phyloP scores from a whole-genome alignment of 1,284 basidiomycete genomes.

The Austroboletus niveus region DNA sequence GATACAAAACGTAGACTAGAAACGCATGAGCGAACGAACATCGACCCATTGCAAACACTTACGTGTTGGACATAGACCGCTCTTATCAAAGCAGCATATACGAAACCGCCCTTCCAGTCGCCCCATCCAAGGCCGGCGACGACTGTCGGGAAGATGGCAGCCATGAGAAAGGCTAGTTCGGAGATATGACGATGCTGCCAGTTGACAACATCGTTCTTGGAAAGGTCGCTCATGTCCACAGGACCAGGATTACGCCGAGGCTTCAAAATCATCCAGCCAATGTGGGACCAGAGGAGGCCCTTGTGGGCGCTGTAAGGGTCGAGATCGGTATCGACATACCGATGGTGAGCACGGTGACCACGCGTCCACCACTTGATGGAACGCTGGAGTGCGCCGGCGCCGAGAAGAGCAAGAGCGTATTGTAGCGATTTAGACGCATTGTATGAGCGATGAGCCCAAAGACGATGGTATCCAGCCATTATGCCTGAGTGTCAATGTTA shows the following conservation, averaged over 20 bases:
- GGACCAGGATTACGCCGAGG: constrained; percentile 85
- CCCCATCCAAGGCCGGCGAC: constrained; percentile 83
- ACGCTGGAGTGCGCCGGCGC: constrained; percentile 86
- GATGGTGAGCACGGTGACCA: constrained; percentile 90
- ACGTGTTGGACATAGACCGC: constrained; percentile 89
- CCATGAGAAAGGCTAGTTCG: constrained; percentile 69
- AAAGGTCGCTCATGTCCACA: constrained; percentile 85
- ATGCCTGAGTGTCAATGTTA: constrained; percentile 41
- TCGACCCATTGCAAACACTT: constrained; percentile 30
- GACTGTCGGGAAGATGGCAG: constrained; percentile 71
- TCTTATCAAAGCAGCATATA: constrained; percentile 84
- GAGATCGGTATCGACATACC: constrained; percentile 94
- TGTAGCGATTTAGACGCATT: constrained; percentile 83
- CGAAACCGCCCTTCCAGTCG: constrained; percentile 81
- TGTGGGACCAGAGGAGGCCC: constrained; percentile 77
- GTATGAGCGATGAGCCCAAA: constrained; percentile 91
- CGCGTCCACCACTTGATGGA: constrained; percentile 96
- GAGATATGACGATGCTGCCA: constrained; percentile 90
- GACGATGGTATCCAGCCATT: constrained; percentile 84
- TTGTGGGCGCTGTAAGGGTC: constrained; percentile 92
- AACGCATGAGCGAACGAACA: constrained; percentile 8
- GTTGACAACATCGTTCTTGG: constrained; percentile 71
- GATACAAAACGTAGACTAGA: constrained; percentile 89
- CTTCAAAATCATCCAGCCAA: constrained; percentile 94
- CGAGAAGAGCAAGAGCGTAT: constrained; percentile 74